Evolutionary conservation across 768 basidiomycete species (phyloP).

Genomic region (Phanerochaete sordida): DNA sequence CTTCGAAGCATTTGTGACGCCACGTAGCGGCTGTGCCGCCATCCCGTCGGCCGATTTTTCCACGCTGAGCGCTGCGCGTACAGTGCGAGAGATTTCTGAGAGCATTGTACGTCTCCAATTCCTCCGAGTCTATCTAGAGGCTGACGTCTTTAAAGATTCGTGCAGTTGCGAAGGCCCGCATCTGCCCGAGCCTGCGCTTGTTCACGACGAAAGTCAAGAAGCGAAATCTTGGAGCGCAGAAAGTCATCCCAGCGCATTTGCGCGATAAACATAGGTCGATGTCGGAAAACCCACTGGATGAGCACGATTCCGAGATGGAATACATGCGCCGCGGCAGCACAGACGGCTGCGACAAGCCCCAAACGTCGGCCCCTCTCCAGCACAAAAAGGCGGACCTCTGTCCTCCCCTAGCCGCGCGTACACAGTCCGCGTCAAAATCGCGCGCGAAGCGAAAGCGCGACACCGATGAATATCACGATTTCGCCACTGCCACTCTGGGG

Average conservation of each 20-base stretch:
- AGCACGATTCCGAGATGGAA: background rate
- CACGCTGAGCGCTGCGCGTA: background rate
- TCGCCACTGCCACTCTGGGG: background rate
- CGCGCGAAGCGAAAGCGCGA: background rate
- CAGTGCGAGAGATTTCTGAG: background rate
- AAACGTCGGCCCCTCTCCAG: too few relatives aligned
- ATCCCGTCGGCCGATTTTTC: background rate
- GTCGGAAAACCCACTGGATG: too few relatives aligned
- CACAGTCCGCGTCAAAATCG: background rate
- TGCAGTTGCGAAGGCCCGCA: background rate
- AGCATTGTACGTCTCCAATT: background rate
- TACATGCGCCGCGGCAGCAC: too few relatives aligned
- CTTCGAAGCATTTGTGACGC: background rate
- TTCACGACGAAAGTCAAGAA: background rate
- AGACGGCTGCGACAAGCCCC: too few relatives aligned
- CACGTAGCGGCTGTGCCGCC: background rate
- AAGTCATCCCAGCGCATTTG: too few relatives aligned
- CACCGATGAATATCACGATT: background rate
- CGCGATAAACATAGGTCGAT: too few relatives aligned
- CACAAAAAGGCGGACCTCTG: too few relatives aligned
- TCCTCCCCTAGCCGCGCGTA: background rate
- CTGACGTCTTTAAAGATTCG: background rate
- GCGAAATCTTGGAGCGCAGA: background rate
- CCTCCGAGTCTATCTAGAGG: background rate
- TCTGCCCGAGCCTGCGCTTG: background rate